Evolutionary conservation across 352 stramenopile genomes (phyloP).

Genomic region (Phytopythium montanum): DNA sequence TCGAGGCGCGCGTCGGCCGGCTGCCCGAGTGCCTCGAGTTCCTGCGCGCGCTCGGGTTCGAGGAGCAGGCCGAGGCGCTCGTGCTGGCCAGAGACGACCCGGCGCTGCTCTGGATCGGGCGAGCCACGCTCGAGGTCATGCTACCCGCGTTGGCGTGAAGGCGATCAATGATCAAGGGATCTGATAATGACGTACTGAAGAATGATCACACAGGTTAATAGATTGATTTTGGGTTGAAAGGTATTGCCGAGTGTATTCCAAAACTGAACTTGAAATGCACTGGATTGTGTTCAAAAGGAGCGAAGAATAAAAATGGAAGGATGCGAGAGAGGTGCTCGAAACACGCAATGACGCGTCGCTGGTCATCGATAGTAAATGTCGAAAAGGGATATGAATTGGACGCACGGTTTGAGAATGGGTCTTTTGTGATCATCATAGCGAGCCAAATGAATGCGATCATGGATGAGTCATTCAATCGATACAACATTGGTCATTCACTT

Average conservation of each 20-base stretch:
- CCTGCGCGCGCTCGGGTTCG: slow-evolving; percentile 56
- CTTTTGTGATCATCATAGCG: too few relatives aligned
- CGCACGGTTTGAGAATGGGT: too few relatives aligned
- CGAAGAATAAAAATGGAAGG: neutral
- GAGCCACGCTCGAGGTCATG: slow-evolving; percentile 53
- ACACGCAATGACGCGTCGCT: neutral
- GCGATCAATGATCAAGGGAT: too few relatives aligned
- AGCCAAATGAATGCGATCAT: neutral
- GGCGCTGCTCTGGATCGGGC: slow-evolving; percentile 67
- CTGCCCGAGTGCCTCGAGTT: slow-evolving; percentile 68
- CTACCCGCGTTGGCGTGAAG: slow-evolving; percentile 13
- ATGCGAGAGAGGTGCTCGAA: neutral
- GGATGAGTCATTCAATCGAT: neutral
- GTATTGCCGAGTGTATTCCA: neutral
- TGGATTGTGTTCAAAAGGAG: neutral
- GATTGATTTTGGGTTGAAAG: too few relatives aligned
- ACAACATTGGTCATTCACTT: neutral
- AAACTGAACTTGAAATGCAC: neutral
- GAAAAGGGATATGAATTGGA: neutral
- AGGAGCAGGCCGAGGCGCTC: slow-evolving; percentile 51
- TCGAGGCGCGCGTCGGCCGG: slow-evolving; percentile 38
- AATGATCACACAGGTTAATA: neutral
- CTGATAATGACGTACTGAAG: neutral
- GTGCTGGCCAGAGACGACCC: slow-evolving; percentile 56
- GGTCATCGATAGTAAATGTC: neutral